A percentile compares a stretch with the other conserved stretches of the same genome.
phyloP scores from a whole-genome alignment of 2,329 filamentous ascomycete genomes.

The Exserohilum turcica region DNA sequence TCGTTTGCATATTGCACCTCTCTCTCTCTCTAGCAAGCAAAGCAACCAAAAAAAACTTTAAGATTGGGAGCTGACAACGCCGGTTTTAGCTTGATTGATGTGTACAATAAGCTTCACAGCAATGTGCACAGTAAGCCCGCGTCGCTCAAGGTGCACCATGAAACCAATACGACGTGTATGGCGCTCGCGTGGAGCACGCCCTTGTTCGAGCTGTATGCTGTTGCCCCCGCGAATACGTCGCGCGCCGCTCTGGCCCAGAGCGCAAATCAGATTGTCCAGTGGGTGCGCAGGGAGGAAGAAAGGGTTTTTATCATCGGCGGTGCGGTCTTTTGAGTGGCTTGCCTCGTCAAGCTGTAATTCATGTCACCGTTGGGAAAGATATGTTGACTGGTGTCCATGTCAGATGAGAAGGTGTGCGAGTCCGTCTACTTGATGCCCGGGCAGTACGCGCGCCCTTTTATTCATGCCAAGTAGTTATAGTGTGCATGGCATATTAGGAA shows the following conservation, averaged over 20 bases:
- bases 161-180: conserved; percentile 70
- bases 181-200: conserved; percentile 91
- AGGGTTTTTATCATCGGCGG: conserved; percentile 95
- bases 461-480: too few species aligned
- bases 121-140: conserved; percentile 83
- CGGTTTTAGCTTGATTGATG: conserved; percentile 60
- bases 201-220: conserved; percentile 90
- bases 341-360: too few species aligned
- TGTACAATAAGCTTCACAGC: conserved; percentile 85
- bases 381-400: too few species aligned
- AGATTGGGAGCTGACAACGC: too few species aligned
- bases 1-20: too few species aligned
- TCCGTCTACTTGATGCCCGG: too few species aligned
- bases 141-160: conserved; percentile 85
- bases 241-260: conserved; percentile 75
- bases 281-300: conserved; percentile 91
- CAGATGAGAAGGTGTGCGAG: too few species aligned
- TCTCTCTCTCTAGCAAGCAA: too few species aligned
- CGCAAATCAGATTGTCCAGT: conserved; percentile 87
- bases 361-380: too few species aligned
- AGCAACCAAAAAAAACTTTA: too few species aligned
- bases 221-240: conserved; percentile 74
- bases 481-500: too few species aligned
- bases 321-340: conserved; percentile 73
- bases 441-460: too few species aligned